Evolutionary conservation across 169 alveolate genomes (phyloP), one percentile per base, ranked within the genome.

Genomic region (Plasmodium blacklocki): DNA sequence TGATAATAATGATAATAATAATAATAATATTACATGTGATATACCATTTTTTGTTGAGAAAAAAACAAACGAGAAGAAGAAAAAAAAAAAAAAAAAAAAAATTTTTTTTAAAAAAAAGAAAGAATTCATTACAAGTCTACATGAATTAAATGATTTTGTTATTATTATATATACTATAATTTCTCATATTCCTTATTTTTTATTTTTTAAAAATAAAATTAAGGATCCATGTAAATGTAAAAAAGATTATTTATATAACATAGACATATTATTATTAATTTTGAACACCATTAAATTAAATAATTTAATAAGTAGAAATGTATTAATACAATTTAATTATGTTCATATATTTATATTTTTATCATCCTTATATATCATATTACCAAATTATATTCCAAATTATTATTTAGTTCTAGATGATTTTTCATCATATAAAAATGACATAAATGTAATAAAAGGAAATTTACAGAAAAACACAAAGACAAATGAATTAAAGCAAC

Each of bases 161-260:
- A 68, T 83, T 29, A 58, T 83, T 12, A 45, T 83, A 18, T 83
- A 83, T 63, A 83, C 91, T 9, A 50, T 83, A 58, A 83, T 83
- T 56, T 83, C 91, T 15, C 91, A 83, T 68, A 68, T 83, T 60
- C 91, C 91, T 29, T 63, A 83, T 52, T 83, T 54, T 50, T 73
- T 83, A 68, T 83, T 83, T 62, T 83, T 83, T 83, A 83, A 83
- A 68, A 83, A 83, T 15, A 83, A 83, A 68, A 83, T 83, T 19
- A 83, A 83, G 68, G 12, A 23, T 18, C 39, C 68, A 2, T 83
- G 91, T 60, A 83, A 68, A 68, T 45, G 73, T 18, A 58, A 23
- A 56, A 83, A 49, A 56, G 91, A 83, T 18, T 83, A 83, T 43
- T 56, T 56, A 11, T 11, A 56, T 18, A 83, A 83, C 26, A 15